Evolutionary conservation across 768 basidiomycete genomes (phyloP).

Genomic region (Tulasnella sp.): DNA sequence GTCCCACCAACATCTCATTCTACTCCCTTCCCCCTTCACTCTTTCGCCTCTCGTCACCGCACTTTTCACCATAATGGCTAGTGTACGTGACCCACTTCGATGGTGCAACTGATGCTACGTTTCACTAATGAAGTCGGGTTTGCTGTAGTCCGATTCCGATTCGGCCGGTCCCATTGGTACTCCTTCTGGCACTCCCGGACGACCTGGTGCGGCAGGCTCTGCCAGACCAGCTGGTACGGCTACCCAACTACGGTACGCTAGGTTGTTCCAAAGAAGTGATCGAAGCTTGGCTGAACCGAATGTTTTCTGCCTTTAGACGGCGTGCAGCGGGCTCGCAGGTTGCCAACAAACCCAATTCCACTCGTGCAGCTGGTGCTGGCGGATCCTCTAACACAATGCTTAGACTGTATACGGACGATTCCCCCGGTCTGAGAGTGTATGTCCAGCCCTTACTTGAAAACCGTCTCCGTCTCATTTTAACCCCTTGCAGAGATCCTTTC

Average conservation of each 20-base stretch:
- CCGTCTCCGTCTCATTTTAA: conserved; percentile 7
- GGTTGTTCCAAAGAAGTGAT: not conserved
- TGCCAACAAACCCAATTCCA: conserved; percentile 61
- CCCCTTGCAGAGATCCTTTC: conserved; percentile 67
- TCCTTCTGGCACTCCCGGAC: conserved; percentile 27
- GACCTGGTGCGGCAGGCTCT: conserved; percentile 28
- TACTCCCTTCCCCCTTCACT: not conserved
- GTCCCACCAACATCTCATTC: not conserved
- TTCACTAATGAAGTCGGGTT: not conserved
- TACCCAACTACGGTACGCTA: conserved; percentile 63
- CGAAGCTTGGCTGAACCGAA: not conserved
- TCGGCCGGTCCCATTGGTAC: conserved; percentile 34
- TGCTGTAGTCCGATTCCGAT: conserved; percentile 49
- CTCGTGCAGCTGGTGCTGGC: conserved; percentile 86
- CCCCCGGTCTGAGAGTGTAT: conserved; percentile 92
- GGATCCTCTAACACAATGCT: conserved; percentile 98
- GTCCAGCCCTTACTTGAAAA: conserved; percentile 28
- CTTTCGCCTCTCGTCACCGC: not conserved
- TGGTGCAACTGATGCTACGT: not conserved
- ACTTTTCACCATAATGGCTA: not conserved
- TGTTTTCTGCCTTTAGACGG: conserved; percentile 40
- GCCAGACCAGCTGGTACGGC: conserved; percentile 53
- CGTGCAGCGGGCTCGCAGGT: conserved; percentile 51
- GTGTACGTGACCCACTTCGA: not conserved
- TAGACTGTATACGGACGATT: conserved; percentile 96